Percentiles rank a stretch among this genome's conserved stretches.
These are phyloP conservation scores for Gelatoporia subvermispora DNA, from an alignment of 768 basidiomycete species.

Conservation along the genomic window DNA sequence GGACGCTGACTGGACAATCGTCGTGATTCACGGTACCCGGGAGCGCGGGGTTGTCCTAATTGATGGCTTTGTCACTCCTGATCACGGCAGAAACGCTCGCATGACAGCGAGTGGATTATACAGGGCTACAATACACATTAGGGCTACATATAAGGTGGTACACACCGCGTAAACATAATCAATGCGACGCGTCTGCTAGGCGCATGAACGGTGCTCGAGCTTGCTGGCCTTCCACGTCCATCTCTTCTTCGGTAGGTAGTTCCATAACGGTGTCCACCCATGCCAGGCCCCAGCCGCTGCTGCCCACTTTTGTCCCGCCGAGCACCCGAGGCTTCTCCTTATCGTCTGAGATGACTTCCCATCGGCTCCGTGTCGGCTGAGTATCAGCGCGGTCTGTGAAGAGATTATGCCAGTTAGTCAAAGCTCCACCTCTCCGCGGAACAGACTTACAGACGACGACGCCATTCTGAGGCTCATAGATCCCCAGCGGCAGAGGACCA, in stretches of 20 bases:
- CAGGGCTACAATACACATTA: no score
- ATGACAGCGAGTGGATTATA: no score
- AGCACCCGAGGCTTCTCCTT: slow-evolving; percentile 42
- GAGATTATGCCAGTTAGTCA: not conserved
- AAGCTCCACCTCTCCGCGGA: not conserved
- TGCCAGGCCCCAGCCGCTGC: slow-evolving; percentile 76
- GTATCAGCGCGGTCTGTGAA: slow-evolving; percentile 67
- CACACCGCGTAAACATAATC: no score
- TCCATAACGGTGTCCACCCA: slow-evolving; percentile 62
- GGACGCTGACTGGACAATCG: no score
- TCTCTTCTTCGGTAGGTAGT: slow-evolving; percentile 8
- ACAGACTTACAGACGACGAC: slow-evolving; percentile 60
- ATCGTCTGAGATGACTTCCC: slow-evolving; percentile 52
- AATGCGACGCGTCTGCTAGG: not conserved
- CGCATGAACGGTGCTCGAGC: not conserved
- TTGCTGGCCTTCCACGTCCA: not conserved
- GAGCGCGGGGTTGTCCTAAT: no score
- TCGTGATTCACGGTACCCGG: no score
- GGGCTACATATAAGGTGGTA: no score
- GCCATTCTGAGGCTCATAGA: slow-evolving; percentile 81
- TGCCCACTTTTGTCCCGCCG: slow-evolving; percentile 71
- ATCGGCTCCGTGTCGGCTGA: slow-evolving; percentile 62
- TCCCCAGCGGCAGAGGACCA: slow-evolving; percentile 48
- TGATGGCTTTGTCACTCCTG: no score
- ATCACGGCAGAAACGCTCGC: no score